These are phyloP conservation scores for Heterobasidion parviporum DNA, from an alignment of 1,284 basidiomycete species.

Conservation along the genomic window DNA sequence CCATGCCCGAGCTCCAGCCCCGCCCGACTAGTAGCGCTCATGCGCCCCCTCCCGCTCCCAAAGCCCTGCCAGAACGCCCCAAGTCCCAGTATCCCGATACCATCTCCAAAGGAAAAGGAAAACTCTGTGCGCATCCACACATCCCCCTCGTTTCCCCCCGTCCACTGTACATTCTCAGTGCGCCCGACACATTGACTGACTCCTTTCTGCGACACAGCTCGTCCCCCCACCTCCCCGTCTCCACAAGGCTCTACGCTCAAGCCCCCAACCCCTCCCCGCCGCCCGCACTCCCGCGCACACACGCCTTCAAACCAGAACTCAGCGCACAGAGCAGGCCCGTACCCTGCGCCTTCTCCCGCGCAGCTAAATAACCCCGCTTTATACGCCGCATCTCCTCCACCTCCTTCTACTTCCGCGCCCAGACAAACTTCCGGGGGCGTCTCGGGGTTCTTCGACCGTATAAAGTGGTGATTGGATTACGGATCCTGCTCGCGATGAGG, in stretches of 20 bases:
- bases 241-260: not conserved
- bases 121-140: not conserved
- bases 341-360: slow-evolving; percentile 35
- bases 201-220: not conserved
- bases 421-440: not conserved
- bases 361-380: slow-evolving; percentile 36
- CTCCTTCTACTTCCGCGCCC: not conserved
- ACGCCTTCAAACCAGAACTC: slow-evolving; percentile 13
- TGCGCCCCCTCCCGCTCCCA: not conserved
- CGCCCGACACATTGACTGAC: not conserved
- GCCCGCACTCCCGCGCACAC: slow-evolving; percentile 16
- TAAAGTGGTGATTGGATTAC: not conserved
- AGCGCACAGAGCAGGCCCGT: slow-evolving; percentile 14
- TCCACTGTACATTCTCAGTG: not conserved
- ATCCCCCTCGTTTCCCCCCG: not conserved
- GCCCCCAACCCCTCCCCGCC: slow-evolving; percentile 1
- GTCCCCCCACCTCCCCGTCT: not conserved
- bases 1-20: slow-evolving; percentile 73
- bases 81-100: not conserved
- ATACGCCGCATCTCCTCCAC: slow-evolving; percentile 27
- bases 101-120: not conserved
- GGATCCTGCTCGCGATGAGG: not conserved
- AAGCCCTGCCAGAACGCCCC: not conserved
- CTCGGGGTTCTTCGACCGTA: not conserved
- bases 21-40: not conserved